These are phyloP conservation scores for Fusarium luffae DNA, from an alignment of 2,329 filamentous ascomycete species.

Conservation along the genomic window DNA sequence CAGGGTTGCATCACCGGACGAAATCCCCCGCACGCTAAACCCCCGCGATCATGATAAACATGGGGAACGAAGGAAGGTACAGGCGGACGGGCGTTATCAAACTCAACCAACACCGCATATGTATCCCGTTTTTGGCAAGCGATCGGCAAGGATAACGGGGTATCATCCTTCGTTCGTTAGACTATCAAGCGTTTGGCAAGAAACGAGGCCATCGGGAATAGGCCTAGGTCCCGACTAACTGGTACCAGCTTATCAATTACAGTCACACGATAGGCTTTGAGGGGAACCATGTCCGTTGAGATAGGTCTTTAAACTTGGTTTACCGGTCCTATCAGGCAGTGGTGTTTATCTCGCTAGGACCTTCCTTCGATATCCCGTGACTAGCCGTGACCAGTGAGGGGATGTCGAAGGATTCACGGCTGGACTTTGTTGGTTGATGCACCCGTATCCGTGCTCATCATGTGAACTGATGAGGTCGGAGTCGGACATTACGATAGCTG, in stretches of 20 bases:
- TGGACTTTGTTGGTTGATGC: neutral
- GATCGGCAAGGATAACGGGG: neutral
- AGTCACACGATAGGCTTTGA: neutral
- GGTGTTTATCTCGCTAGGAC: neutral
- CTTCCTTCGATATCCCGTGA: neutral
- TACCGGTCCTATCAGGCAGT: neutral
- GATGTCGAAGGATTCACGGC: neutral
- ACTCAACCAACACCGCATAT: neutral
- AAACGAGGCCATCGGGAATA: neutral
- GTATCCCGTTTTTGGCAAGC: neutral
- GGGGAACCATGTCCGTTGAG: neutral
- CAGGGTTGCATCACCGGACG: neutral
- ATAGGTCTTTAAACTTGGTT: accelerated
- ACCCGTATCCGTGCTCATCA: accelerated
- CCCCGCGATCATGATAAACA: neutral
- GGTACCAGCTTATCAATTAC: neutral
- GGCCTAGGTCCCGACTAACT: neutral
- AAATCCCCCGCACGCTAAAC: neutral
- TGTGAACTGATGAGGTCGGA: neutral
- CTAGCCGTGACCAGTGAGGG: neutral
- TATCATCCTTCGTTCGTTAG: neutral
- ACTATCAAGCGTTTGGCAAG: neutral
- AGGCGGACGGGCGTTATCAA: neutral
- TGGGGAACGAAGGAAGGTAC: neutral
- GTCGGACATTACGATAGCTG: neutral